Evolutionary conservation across 2,329 filamentous ascomycete species (phyloP).

Genomic region (Colletotrichum truncatum): DNA sequence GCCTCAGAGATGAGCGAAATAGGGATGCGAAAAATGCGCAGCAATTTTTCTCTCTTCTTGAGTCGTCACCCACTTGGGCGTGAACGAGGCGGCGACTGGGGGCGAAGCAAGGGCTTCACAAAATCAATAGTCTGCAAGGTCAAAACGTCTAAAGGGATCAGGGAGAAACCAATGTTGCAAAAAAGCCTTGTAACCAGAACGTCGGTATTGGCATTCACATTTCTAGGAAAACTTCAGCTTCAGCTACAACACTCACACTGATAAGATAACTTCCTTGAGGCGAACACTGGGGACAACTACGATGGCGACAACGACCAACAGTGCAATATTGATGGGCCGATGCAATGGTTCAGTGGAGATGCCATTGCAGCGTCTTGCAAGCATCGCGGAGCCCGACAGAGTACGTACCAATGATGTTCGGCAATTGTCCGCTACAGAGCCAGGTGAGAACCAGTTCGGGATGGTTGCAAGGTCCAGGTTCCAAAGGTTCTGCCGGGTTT

Average conservation of each 20-base stretch:
- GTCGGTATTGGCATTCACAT: constrained; percentile 4
- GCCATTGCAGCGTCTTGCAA: not conserved
- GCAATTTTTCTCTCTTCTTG: not conserved
- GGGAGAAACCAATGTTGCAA: constrained; percentile 13
- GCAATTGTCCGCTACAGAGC: constrained; percentile 3
- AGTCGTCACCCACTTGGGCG: not conserved
- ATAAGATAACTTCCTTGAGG: not conserved
- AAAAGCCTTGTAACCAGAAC: not conserved
- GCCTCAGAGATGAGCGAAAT: not conserved
- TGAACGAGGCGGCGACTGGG: too few species aligned
- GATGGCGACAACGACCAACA: not conserved
- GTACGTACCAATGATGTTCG: not conserved
- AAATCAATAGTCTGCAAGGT: constrained; percentile 17
- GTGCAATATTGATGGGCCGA: not conserved
- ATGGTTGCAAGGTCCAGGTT: constrained; percentile 31
- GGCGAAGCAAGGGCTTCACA: not conserved
- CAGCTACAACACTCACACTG: not conserved
- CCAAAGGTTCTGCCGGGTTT: constrained; percentile 20
- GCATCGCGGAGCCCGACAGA: not conserved
- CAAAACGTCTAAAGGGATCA: constrained; percentile 12
- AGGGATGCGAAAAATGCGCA: constrained; percentile 12
- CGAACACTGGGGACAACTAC: not conserved
- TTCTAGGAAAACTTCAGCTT: constrained; percentile 1
- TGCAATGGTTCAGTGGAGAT: not conserved
- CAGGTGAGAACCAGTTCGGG: constrained; percentile 13